Base-by-base conservation (phyloP, 2,329 filamentous ascomycete species). In the Neoarthrinium moseri region DNA sequence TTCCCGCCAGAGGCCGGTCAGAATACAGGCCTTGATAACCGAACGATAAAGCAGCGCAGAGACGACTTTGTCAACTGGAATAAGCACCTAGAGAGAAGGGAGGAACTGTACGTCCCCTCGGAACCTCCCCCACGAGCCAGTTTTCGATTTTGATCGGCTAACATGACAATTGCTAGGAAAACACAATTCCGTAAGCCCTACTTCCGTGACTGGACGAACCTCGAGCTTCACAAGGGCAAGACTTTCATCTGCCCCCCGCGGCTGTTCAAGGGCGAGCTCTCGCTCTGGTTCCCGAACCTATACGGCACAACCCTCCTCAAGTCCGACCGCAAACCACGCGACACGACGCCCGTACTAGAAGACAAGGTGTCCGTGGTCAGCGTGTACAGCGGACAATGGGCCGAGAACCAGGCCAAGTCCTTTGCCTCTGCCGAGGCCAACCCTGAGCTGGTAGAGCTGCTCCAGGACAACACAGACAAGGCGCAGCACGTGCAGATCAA, bases 261-360 rank as follows among this genome's bases (percentile, higher is more conserved):
- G n/a, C 78, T 92, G 39, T 97, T 97, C 77, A 87, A 84, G 60
- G 78, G 78, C 53, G 89, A 95, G 30, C 78, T 84, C 42, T 87
- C 92, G 5, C 80, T 96, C 52, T 97, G 87, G 74, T 96, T 99
- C 71, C 94, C 94, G 36, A 99, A 99, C 69, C 75, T 99, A 48
- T 81, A 80, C 63, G 94, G 94, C 36, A 75, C 80, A 56, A 96
- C 91, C 2, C 75, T 96, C 23, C 70, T 80, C 45, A 83, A 81
- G 55, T 70, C 70, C 40, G 69, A 70, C 59, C 72, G 48, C 55
- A 56, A 70, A 38, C 64, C 74, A 34, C 71, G 67, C 46, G 82
- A 95, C 68, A 96, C 91, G 2, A 96, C 91, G 6, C 77, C 84
- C 0, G 66, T 86, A 4, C 76, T 97, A 46, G 70, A 75, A 38